Conservation (phyloP, 345 rosid species). For the Garcia nutans region DNA sequence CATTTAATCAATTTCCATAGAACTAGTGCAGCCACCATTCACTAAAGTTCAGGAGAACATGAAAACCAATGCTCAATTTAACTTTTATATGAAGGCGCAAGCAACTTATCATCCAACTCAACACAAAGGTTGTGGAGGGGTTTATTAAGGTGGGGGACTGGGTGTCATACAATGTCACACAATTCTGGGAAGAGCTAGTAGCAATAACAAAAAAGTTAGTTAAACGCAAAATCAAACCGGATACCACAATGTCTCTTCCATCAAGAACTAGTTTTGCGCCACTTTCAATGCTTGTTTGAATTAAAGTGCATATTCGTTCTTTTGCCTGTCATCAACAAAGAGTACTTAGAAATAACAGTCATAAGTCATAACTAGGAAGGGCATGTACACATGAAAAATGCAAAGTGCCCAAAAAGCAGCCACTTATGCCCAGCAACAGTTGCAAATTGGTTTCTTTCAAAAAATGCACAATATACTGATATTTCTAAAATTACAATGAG, state of each 20-base stretch:
- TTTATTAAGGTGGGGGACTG: too few species aligned
- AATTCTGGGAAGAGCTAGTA: neutral
- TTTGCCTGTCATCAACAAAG: constrained; percentile 40
- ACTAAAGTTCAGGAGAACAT: neutral
- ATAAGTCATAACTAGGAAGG: neutral
- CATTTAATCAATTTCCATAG: neutral
- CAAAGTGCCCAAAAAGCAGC: neutral
- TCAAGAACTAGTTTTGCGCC: constrained; percentile 63
- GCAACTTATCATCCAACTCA: neutral
- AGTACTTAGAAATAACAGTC: neutral
- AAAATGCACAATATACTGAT: neutral
- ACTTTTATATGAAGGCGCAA: neutral
- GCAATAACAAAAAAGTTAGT: neutral
- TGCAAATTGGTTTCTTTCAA: constrained; percentile 8
- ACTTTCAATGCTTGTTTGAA: constrained; percentile 46
- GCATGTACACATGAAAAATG: neutral
- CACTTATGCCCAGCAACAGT: neutral
- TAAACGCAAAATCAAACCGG: constrained; percentile 15
- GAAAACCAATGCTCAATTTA: neutral
- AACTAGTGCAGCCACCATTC: neutral
- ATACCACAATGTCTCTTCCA: constrained; percentile 59
- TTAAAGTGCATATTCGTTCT: constrained; percentile 43
- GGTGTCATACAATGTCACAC: neutral
- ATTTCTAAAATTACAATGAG: neutral
- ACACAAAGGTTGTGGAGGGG: neutral